phyloP scores from a whole-genome alignment of 164 flowering plant genomes.

The Kingdonia uniflora region DNA sequence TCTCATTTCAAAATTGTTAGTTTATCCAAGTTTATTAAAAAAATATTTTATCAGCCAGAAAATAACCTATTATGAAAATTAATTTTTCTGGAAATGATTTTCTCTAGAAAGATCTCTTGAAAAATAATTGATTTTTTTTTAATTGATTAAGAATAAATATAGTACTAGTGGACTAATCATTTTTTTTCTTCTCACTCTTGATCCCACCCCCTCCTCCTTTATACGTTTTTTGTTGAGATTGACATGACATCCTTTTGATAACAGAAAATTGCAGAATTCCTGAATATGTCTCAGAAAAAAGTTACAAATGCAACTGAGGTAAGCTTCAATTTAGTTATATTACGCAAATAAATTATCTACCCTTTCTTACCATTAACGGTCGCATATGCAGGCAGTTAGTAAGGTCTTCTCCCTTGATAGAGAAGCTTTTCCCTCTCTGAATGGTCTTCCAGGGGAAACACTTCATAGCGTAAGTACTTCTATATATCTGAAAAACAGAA shows the following conservation, averaged over 20 bases:
- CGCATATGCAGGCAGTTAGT: constrained; percentile 46
- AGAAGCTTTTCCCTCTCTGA: constrained; percentile 76
- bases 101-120: no score
- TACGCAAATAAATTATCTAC: constrained; percentile 4
- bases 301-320: constrained; percentile 94
- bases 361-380: constrained; percentile 4
- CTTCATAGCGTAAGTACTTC: constrained; percentile 70
- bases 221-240: constrained; percentile 5
- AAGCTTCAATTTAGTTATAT: neutral
- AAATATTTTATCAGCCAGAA: no score
- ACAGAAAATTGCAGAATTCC: constrained; percentile 77
- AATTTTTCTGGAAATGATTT: no score
- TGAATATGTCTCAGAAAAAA: constrained; percentile 86
- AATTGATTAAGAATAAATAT: no score
- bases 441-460: constrained; percentile 93
- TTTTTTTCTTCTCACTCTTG: neutral
- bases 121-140: no score
- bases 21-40: no score
- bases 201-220: neutral
- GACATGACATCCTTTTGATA: constrained; percentile 10
- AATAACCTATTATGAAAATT: no score
- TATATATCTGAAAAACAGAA: constrained; percentile 1
- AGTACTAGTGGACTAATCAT: no score
- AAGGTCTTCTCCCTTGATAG: constrained; percentile 83
- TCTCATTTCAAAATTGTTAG: no score